Evolutionary conservation across 1,139 yeast genomes (phyloP).

Genomic region (Debaryomyces udenii): DNA sequence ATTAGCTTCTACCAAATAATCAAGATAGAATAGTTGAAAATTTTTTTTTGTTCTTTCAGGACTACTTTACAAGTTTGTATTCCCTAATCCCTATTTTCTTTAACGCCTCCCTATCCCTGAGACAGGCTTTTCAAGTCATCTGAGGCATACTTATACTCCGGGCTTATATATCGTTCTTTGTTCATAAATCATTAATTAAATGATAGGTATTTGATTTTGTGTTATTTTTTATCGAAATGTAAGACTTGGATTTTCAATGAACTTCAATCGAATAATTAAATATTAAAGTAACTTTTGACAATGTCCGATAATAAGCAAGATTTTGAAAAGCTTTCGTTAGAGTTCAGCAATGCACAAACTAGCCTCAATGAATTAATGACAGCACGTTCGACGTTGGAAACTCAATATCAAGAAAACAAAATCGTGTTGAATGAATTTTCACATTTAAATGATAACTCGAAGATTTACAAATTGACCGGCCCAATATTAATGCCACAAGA

Average conservation of each 20-base stretch:
- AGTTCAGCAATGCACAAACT: constrained; percentile 40
- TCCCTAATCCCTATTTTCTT: too few relatives aligned
- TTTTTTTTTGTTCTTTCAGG: too few relatives aligned
- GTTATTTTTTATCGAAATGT: neutral
- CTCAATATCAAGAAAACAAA: constrained; percentile 86
- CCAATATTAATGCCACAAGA: constrained; percentile 92
- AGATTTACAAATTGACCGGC: constrained; percentile 87
- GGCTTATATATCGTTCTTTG: too few relatives aligned
- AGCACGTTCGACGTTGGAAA: constrained; percentile 71
- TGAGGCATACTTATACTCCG: too few relatives aligned
- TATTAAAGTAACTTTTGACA: neutral
- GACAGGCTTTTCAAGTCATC: too few relatives aligned
- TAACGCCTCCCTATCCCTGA: too few relatives aligned
- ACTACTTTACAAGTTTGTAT: too few relatives aligned
- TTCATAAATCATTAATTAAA: too few relatives aligned
- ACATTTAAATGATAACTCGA: constrained; percentile 58
- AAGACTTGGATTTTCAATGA: neutral
- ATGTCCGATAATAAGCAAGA: constrained; percentile 35
- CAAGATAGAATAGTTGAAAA: too few relatives aligned
- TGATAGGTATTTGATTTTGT: constrained; percentile 4
- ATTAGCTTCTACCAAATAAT: too few relatives aligned
- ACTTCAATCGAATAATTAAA: too few relatives aligned
- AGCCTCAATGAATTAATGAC: constrained; percentile 50
- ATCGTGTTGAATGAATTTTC: constrained; percentile 86
- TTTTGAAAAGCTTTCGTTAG: constrained; percentile 45